Percentiles rank a stretch among this genome's conserved stretches.
phyloP scores from a whole-genome alignment of 2,329 filamentous ascomycete species.

The Ampelomyces quisqualis region DNA sequence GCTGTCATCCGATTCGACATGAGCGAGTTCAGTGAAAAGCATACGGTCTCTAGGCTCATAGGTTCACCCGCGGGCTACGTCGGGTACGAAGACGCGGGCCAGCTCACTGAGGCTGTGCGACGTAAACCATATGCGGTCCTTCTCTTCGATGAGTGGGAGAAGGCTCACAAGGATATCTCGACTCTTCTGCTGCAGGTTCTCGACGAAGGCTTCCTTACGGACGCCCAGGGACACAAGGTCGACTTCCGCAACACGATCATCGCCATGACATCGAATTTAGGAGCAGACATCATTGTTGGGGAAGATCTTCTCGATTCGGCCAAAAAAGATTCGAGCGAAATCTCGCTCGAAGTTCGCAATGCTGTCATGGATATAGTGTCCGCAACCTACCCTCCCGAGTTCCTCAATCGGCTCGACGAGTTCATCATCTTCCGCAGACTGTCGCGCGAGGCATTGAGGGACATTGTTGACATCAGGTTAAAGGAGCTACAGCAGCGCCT shows the following conservation, averaged over 20 bases:
- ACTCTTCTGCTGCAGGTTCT: conserved; percentile 89
- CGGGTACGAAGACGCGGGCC: conserved; percentile 94
- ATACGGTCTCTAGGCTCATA: conserved; percentile 90
- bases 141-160: conserved; percentile 96
- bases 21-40: conserved; percentile 97
- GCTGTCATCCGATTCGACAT: conserved; percentile 96
- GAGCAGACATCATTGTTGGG: conserved; percentile 85
- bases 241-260: conserved; percentile 97
- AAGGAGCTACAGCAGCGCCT: conserved; percentile 79
- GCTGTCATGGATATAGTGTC: conserved; percentile 89
- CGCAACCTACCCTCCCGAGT: conserved; percentile 77
- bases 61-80: conserved; percentile 93
- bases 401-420: conserved; percentile 93
- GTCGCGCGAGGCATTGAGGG: conserved; percentile 72
- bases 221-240: conserved; percentile 92
- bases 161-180: conserved; percentile 93
- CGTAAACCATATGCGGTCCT: conserved; percentile 94
- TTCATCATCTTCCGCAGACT: conserved; percentile 95
- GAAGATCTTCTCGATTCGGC: conserved; percentile 65
- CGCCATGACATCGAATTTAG: conserved; percentile 92
- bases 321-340: conserved; percentile 58
- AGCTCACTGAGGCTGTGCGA: conserved; percentile 91
- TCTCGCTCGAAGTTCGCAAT: conserved; percentile 70
- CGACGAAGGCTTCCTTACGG: conserved; percentile 93
- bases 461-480: conserved; percentile 91